Evolutionary conservation across 441 rosid species (phyloP).

Genomic region (Gossypium davidsonii): DNA sequence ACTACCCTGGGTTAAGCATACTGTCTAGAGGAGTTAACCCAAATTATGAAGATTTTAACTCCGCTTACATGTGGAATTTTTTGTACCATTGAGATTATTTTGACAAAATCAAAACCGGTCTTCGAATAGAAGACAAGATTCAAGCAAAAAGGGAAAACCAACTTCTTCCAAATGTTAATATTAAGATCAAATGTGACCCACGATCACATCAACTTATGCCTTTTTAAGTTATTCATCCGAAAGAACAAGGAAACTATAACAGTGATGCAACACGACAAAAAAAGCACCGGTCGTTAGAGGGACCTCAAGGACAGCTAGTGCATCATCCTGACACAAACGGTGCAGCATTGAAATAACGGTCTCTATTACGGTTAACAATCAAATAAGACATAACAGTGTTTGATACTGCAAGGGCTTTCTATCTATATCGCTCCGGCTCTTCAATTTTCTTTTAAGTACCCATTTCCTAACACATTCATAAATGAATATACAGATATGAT

Average conservation of each 20-base stretch:
- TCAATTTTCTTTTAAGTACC: neutral
- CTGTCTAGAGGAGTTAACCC: neutral
- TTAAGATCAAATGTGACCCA: neutral
- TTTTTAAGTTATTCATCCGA: neutral
- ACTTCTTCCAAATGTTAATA: neutral
- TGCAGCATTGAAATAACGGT: neutral
- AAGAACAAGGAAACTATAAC: constrained; percentile 1
- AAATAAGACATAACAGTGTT: neutral
- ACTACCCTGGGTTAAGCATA: neutral
- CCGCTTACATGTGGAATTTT: neutral
- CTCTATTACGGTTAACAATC: neutral
- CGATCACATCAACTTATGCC: neutral
- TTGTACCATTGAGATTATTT: neutral
- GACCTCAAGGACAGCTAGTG: neutral
- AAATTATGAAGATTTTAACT: neutral
- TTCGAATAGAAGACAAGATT: neutral
- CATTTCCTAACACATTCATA: neutral
- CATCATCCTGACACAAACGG: neutral
- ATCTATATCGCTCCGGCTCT: neutral
- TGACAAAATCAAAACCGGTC: neutral
- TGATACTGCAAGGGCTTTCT: neutral
- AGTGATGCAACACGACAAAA: neutral
- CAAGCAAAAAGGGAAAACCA: neutral
- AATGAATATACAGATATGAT: neutral
- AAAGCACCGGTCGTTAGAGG: neutral